Conservation (phyloP, 1,139 yeast species). For the Hansenula anomala region DNA sequence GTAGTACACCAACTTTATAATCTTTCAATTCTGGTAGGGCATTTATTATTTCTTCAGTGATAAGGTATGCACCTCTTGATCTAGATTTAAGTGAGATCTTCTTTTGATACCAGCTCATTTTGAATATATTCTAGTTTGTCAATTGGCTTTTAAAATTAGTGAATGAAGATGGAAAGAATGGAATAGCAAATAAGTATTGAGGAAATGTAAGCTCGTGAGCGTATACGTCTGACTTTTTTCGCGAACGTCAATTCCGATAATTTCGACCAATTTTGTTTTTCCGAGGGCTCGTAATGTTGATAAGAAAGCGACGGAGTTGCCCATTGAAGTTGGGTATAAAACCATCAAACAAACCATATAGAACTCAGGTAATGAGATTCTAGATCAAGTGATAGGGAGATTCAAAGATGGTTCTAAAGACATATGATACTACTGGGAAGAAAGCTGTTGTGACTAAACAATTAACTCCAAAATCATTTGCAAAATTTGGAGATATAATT, state of each 20-base stretch:
- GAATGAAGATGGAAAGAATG: no score
- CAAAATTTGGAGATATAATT: conserved; percentile 48
- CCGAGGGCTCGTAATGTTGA: no score
- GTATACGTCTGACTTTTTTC: no score
- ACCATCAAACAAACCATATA: no score
- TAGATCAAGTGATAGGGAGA: background rate
- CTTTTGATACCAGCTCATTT: conserved; percentile 47
- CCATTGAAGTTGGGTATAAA: background rate
- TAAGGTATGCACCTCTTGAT: conserved; percentile 62
- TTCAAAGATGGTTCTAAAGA: conserved; percentile 34
- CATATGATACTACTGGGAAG: conserved; percentile 30
- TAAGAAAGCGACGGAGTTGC: conserved; percentile 4
- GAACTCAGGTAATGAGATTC: no score
- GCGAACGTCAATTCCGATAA: no score
- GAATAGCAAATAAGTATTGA: no score
- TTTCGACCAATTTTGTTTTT: no score
- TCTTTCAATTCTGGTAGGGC: conserved; percentile 56
- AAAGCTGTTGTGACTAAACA: conserved; percentile 28
- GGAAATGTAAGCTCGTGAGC: background rate
- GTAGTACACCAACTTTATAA: conserved; percentile 58
- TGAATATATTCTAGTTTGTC: background rate
- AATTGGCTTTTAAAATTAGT: background rate
- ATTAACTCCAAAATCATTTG: conserved; percentile 44
- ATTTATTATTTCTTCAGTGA: conserved; percentile 57
- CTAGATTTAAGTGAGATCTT: conserved; percentile 54